These are phyloP conservation scores for Cylindrotheca closterium DNA, from an alignment of 108 stramenopile genomes.

Conservation along the genomic window DNA sequence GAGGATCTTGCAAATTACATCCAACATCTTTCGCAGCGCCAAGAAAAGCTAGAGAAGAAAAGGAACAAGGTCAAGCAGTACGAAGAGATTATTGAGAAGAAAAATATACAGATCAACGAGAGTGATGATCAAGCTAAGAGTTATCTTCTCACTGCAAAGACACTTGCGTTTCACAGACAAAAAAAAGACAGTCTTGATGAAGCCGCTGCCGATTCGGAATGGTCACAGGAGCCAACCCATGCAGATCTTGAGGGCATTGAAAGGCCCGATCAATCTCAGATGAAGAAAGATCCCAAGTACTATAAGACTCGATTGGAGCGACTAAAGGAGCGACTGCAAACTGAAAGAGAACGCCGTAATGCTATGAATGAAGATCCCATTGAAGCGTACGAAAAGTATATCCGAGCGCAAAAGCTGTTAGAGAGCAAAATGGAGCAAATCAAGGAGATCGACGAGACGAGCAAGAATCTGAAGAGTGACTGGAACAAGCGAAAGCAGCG, in stretches of 20 bases:
- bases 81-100: constrained; percentile 34
- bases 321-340: constrained; percentile 48
- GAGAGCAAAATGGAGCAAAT: constrained; percentile 57
- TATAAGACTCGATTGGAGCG: constrained; percentile 50
- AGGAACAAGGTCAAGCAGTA: constrained; percentile 59
- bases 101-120: constrained; percentile 19
- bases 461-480: constrained; percentile 41
- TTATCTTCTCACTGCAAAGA: constrained; percentile 15
- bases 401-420: constrained; percentile 56
- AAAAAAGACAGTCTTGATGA: constrained; percentile 4
- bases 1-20: constrained; percentile 51
- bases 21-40: constrained; percentile 38
- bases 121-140: constrained; percentile 11
- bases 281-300: constrained; percentile 30
- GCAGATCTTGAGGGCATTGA: constrained; percentile 75
- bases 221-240: constrained; percentile 47
- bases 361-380: constrained; percentile 55
- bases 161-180: constrained; percentile 4
- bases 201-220: constrained; percentile 8
- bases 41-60: constrained; percentile 48
- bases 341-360: constrained; percentile 56
- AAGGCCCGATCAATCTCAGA: constrained; percentile 21
- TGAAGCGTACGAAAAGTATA: constrained; percentile 68
- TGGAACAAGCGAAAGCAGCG: constrained; percentile 45
- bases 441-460: constrained; percentile 36